Conservation (phyloP, 1,284 basidiomycete species). For the Fomitopsis palustris region DNA sequence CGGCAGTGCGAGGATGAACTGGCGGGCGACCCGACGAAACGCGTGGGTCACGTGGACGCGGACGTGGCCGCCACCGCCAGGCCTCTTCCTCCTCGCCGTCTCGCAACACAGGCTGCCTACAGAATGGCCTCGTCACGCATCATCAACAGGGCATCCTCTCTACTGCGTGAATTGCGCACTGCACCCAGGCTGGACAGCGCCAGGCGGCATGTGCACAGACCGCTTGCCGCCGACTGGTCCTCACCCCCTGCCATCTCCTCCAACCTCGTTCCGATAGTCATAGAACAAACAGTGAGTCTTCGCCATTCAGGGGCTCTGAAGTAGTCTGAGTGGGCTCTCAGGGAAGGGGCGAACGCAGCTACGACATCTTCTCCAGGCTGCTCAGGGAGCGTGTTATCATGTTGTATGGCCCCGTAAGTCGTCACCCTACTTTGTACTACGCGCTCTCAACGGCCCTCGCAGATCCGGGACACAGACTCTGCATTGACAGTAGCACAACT, state of each 20-base stretch:
- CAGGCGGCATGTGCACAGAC: slow-evolving; percentile 39
- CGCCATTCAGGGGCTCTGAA: neutral
- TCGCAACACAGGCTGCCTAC: neutral
- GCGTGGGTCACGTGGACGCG: slow-evolving; percentile 29
- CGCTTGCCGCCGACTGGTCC: slow-evolving; percentile 42
- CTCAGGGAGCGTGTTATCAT: slow-evolving; percentile 91
- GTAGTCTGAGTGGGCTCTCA: slow-evolving; percentile 27
- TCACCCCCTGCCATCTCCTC: slow-evolving; percentile 28
- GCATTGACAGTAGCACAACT: slow-evolving; percentile 86
- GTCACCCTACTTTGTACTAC: slow-evolving; percentile 4
- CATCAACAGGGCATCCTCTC: slow-evolving; percentile 10
- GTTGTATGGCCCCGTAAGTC: slow-evolving; percentile 83
- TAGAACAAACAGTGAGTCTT: slow-evolving; percentile 78
- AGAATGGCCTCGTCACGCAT: slow-evolving; percentile 2
- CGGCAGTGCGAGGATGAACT: neutral
- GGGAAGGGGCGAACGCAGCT: slow-evolving; percentile 90
- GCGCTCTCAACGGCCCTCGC: slow-evolving; percentile 10
- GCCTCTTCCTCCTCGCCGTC: neutral
- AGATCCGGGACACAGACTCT: slow-evolving; percentile 86
- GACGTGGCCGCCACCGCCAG: slow-evolving; percentile 5
- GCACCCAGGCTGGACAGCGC: slow-evolving; percentile 3
- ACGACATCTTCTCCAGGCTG: slow-evolving; percentile 92
- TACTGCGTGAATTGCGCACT: neutral
- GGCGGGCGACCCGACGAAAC: slow-evolving; percentile 9
- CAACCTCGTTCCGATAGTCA: slow-evolving; percentile 79